These are phyloP conservation scores for Colletotrichum incanum DNA, from an alignment of 2,329 filamentous ascomycete species.

Conservation along the genomic window DNA sequence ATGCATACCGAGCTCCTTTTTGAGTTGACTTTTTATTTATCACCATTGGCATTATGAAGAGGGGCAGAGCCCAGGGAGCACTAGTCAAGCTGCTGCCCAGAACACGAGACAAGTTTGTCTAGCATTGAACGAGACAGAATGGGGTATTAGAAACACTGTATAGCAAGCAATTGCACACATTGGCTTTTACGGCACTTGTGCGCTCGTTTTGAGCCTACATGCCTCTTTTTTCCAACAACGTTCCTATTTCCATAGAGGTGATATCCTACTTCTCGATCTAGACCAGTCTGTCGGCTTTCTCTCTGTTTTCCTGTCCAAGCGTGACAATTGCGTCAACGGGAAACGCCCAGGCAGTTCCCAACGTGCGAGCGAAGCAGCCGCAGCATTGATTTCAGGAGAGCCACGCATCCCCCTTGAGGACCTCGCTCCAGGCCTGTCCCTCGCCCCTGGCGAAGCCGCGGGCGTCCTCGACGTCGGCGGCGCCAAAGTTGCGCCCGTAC, in stretches of 20 bases:
- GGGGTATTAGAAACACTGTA: conserved; percentile 20
- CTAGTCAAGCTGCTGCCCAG: neutral
- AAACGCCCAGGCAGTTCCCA: too few relatives aligned
- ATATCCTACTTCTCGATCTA: neutral
- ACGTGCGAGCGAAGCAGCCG: too few relatives aligned
- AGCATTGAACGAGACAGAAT: neutral
- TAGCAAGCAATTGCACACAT: conserved; percentile 41
- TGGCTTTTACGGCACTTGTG: neutral
- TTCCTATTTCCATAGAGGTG: neutral
- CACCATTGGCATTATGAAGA: neutral
- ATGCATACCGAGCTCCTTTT: neutral
- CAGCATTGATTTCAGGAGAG: conserved; percentile 45
- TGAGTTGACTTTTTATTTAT: neutral
- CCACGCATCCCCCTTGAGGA: conserved; percentile 59
- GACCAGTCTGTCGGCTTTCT: neutral
- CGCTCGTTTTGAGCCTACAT: neutral
- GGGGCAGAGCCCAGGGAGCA: neutral
- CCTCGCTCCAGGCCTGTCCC: conserved; percentile 63
- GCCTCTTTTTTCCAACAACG: neutral
- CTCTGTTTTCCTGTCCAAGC: neutral
- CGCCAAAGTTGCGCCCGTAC: conserved; percentile 69
- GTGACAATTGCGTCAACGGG: too few relatives aligned
- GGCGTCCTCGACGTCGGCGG: conserved; percentile 63
- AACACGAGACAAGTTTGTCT: neutral
- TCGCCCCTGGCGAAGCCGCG: conserved; percentile 63